These are phyloP conservation scores for Sindora glabra DNA, from an alignment of 306 rosid genomes.

Conservation along the genomic window DNA sequence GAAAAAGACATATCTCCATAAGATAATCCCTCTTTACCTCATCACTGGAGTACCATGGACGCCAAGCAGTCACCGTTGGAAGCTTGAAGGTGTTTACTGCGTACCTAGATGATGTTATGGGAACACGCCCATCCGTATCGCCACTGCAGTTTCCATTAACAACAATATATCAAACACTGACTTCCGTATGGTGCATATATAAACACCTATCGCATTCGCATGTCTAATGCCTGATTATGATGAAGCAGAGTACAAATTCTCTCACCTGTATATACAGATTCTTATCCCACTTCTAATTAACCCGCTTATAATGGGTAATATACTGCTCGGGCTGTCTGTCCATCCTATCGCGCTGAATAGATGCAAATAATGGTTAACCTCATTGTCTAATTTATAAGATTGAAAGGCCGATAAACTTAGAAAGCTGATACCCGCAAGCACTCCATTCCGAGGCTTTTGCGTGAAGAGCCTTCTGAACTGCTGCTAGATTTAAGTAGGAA, in stretches of 20 bases:
- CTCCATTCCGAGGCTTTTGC: constrained; percentile 35
- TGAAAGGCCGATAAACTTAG: background rate
- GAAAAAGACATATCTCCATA: constrained; percentile 3
- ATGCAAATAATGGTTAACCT: background rate
- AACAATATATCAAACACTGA: background rate
- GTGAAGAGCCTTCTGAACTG: constrained; percentile 55
- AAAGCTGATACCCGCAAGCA: constrained; percentile 35
- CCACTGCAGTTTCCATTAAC: constrained; percentile 36
- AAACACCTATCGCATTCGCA: background rate
- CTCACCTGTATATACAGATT: constrained; percentile 13
- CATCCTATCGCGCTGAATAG: constrained; percentile 27
- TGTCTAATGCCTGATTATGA: background rate
- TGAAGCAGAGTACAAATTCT: background rate
- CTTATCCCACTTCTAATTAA: constrained; percentile 27
- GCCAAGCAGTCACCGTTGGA: constrained; percentile 31
- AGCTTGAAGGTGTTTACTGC: constrained; percentile 33
- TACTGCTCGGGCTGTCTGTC: constrained; percentile 30
- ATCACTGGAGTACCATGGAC: constrained; percentile 35
- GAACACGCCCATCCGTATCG: constrained; percentile 44
- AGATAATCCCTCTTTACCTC: constrained; percentile 30
- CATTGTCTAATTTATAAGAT: background rate
- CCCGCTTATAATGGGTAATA: constrained; percentile 20
- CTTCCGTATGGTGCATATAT: background rate
- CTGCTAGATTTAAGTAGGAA: constrained; percentile 36
- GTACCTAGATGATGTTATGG: constrained; percentile 49